A percentile compares a stretch with the other conserved stretches of the same genome.
phyloP scores from a whole-genome alignment of 2,329 filamentous ascomycete genomes.

The Cytospora chrysosperma region DNA sequence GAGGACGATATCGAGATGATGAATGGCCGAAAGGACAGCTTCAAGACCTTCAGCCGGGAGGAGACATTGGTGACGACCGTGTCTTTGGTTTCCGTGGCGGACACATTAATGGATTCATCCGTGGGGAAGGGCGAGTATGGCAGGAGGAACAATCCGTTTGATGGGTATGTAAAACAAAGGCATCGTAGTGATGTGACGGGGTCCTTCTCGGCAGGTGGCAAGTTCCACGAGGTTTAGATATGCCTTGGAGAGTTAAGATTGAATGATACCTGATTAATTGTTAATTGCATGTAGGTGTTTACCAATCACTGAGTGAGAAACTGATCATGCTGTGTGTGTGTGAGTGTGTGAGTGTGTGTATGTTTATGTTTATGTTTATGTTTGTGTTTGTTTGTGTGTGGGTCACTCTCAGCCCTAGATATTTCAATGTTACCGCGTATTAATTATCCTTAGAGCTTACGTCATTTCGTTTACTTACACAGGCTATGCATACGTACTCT shows the following conservation, averaged over 20 bases:
- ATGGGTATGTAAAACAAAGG: slow-evolving; percentile 9
- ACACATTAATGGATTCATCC: too few relatives aligned
- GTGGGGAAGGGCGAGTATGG: not conserved
- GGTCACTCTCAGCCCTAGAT: not conserved
- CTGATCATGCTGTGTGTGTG: too few relatives aligned
- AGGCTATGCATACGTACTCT: too few relatives aligned
- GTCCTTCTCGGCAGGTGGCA: not conserved
- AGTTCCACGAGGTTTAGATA: slow-evolving; percentile 1
- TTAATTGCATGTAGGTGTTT: too few relatives aligned
- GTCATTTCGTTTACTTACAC: not conserved
- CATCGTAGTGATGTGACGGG: slow-evolving; percentile 1
- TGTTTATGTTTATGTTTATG: too few relatives aligned
- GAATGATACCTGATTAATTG: too few relatives aligned
- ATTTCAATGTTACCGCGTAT: too few relatives aligned
- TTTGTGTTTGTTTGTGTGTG: too few relatives aligned
- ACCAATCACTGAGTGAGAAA: too few relatives aligned
- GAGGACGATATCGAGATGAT: slow-evolving; percentile 12
- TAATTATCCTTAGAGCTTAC: too few relatives aligned
- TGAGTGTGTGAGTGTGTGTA: too few relatives aligned
- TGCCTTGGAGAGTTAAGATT: not conserved
- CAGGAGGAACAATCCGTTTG: slow-evolving; percentile 22
- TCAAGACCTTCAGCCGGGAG: slow-evolving; percentile 10
- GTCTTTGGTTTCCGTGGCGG: not conserved
- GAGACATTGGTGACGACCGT: slow-evolving; percentile 13
- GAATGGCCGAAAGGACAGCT: slow-evolving; percentile 1